phyloP scores from a whole-genome alignment of 208 protist species.

The Endotrypanum monterogeii region DNA sequence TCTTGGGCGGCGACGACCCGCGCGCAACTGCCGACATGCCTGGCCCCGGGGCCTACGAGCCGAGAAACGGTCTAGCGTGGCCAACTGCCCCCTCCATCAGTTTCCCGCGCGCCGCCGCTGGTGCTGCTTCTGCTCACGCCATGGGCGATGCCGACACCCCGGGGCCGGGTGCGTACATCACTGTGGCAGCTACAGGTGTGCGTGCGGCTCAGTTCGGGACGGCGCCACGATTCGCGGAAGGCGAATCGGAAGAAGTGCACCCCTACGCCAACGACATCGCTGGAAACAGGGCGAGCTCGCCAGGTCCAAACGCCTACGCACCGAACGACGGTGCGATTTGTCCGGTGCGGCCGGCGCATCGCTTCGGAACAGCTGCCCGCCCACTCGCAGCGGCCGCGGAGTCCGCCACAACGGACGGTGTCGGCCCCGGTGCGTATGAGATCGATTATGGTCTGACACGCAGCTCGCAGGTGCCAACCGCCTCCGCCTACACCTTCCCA shows the following conservation, averaged over 20 bases:
- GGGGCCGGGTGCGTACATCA: slow-evolving; percentile 28
- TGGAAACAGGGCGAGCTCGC: background rate
- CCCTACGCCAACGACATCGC: background rate
- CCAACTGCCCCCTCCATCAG: slow-evolving; percentile 14
- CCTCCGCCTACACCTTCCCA: slow-evolving; percentile 24
- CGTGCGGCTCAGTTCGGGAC: slow-evolving; percentile 12
- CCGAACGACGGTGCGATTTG: slow-evolving; percentile 11
- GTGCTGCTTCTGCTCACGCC: background rate
- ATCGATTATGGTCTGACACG: slow-evolving; percentile 5
- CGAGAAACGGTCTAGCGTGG: background rate
- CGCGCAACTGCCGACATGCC: background rate
- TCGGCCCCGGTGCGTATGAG: slow-evolving; percentile 62
- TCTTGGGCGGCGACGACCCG: background rate
- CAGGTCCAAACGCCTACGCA: slow-evolving; percentile 27
- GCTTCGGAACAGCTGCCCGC: slow-evolving; percentile 26
- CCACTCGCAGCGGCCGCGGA: background rate
- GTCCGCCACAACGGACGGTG: slow-evolving; percentile 5
- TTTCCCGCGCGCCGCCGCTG: slow-evolving; percentile 14
- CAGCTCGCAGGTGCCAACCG: slow-evolving; percentile 14
- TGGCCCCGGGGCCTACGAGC: slow-evolving; percentile 43
- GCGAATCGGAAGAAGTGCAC: background rate
- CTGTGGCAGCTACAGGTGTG: background rate
- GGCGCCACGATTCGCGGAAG: slow-evolving; percentile 14
- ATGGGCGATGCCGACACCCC: slow-evolving; percentile 13
- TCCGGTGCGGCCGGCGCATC: slow-evolving; percentile 6